phyloP scores from a whole-genome alignment of 1,284 basidiomycete species.

The Erythrobasidium hasegawianum region DNA sequence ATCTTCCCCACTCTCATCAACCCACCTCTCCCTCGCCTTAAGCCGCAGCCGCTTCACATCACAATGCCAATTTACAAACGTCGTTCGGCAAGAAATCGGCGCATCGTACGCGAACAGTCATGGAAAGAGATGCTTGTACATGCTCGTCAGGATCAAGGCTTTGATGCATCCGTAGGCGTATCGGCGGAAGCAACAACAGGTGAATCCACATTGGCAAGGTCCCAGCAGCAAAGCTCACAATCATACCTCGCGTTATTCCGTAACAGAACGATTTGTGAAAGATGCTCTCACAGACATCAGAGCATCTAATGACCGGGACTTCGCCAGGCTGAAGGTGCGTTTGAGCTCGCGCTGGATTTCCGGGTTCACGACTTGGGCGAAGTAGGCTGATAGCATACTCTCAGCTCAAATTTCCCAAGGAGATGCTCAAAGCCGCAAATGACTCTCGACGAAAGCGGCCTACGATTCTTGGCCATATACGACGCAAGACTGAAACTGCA shows the following conservation, averaged over 20 bases:
- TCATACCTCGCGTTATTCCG: too few species aligned
- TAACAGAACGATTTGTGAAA: background rate
- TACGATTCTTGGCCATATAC: background rate
- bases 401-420: conserved; percentile 11
- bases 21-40: conserved; percentile 67
- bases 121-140: conserved; percentile 28
- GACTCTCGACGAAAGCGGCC: conserved; percentile 5
- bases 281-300: background rate
- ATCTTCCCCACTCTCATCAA: conserved; percentile 62
- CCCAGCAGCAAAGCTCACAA: too few species aligned
- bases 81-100: conserved; percentile 54
- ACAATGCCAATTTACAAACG: conserved; percentile 66
- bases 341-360: too few species aligned
- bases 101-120: conserved; percentile 43
- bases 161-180: too few species aligned
- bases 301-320: background rate
- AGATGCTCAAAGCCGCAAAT: background rate
- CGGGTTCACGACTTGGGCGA: too few species aligned
- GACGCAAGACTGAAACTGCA: conserved; percentile 12
- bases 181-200: too few species aligned
- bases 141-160: background rate
- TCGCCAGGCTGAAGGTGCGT: conserved; percentile 3
- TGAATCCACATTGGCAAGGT: too few species aligned
- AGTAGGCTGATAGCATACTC: too few species aligned
- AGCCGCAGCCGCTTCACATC: conserved; percentile 67